Evolutionary conservation across 2,329 filamentous ascomycete species (phyloP).

Genomic region (Colletotrichum siamense): DNA sequence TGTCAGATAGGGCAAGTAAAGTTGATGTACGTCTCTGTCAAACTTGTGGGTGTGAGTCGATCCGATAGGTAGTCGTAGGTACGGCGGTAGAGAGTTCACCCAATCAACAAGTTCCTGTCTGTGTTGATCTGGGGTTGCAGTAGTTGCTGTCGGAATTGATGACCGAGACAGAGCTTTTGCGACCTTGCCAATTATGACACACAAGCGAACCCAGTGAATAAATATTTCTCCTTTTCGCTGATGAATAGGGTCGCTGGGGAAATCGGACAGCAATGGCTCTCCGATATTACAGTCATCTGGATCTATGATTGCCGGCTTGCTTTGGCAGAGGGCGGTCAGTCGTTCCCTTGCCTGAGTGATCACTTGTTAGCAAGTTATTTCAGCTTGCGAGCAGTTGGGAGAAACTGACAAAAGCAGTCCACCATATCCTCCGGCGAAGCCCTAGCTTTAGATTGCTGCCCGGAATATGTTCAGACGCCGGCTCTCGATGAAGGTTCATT

Average conservation of each 20-base stretch:
- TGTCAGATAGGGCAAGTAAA: conserved; percentile 46
- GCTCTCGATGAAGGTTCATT: conserved; percentile 47
- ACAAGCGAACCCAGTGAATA: conserved; percentile 46
- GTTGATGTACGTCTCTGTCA: conserved; percentile 45
- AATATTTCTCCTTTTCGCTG: conserved; percentile 44
- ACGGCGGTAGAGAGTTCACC: conserved; percentile 36
- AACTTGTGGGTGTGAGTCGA: conserved; percentile 34
- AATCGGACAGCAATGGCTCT: conserved; percentile 42
- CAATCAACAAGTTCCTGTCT: conserved; percentile 38
- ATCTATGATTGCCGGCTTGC: conserved; percentile 47
- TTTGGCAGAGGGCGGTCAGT: conserved; percentile 46
- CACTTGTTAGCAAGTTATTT: background rate
- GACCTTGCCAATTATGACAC: conserved; percentile 42
- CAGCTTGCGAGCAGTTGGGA: background rate
- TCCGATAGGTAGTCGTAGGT: conserved; percentile 37
- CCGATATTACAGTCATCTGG: conserved; percentile 45
- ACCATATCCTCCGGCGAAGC: conserved; percentile 44
- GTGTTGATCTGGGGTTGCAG: conserved; percentile 29
- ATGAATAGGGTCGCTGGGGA: conserved; percentile 33
- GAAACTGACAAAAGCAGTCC: conserved; percentile 39
- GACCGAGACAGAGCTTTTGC: conserved; percentile 40
- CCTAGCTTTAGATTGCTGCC: conserved; percentile 23
- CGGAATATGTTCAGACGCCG: conserved; percentile 10
- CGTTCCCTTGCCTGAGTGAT: conserved; percentile 36
- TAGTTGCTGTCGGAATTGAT: background rate